These are phyloP conservation scores for Plasmodium fragile DNA, from an alignment of 169 alveolate genomes.

Conservation along the genomic window DNA sequence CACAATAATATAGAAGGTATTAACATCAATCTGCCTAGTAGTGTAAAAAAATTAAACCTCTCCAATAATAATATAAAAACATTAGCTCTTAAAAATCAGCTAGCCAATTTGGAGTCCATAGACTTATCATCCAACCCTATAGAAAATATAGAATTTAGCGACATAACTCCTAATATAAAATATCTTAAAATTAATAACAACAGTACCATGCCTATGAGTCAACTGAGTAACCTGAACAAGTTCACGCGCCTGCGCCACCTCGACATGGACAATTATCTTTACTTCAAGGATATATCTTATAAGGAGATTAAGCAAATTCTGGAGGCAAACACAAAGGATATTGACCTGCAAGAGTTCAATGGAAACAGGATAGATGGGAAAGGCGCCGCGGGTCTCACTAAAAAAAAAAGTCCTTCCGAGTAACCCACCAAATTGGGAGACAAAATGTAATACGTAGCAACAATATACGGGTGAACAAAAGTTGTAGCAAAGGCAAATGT, in stretches of 20 bases:
- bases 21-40: conserved; percentile 7
- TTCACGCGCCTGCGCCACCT: conserved; percentile 7
- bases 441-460: too few relatives aligned
- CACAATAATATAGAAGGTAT: conserved; percentile 25
- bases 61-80: conserved; percentile 46
- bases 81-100: conserved; percentile 34
- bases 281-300: conserved; percentile 48
- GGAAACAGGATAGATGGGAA: conserved; percentile 17
- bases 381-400: not conserved
- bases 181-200: conserved; percentile 41
- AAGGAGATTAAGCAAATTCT: conserved; percentile 35
- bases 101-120: conserved; percentile 25
- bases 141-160: conserved; percentile 35
- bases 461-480: not conserved
- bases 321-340: conserved; percentile 22
- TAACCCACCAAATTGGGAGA: not conserved
- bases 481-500: not conserved
- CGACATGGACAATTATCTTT: conserved; percentile 47
- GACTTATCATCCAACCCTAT: conserved; percentile 64
- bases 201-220: conserved; percentile 19
- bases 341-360: conserved; percentile 26
- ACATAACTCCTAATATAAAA: conserved; percentile 17
- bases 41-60: conserved; percentile 25
- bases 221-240: conserved; percentile 19
- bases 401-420: not conserved